Conservation (phyloP, 2,329 filamentous ascomycete species). For the Emmonsiellopsis sp. region DNA sequence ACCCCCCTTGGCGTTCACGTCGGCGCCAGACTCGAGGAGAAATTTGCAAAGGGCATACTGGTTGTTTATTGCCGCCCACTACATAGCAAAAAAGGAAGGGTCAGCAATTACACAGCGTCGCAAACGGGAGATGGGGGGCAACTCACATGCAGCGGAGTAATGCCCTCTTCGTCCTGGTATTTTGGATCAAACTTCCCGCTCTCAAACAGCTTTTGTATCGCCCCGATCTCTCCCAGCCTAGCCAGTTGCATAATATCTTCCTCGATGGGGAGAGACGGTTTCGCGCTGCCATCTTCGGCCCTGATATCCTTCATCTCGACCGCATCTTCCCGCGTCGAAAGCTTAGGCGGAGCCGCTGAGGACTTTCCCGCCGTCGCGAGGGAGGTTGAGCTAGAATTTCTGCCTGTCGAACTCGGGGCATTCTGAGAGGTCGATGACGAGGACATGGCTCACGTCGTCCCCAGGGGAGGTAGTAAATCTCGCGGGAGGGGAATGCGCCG, state of each 20-base stretch:
- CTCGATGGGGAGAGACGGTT: conserved; percentile 38
- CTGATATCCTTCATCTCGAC: conserved; percentile 33
- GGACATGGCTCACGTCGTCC: conserved; percentile 18
- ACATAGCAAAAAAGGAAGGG: conserved; percentile 11
- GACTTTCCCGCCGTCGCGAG: conserved; percentile 23
- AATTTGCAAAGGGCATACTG: conserved; percentile 97
- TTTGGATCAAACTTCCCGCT: conserved; percentile 71
- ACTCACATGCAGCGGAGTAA: conserved; percentile 87
- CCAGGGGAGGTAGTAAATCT: background rate
- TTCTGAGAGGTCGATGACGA: conserved; percentile 15
- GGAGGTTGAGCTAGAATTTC: conserved; percentile 18
- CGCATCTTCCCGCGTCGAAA: conserved; percentile 19
- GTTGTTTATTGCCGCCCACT: conserved; percentile 99
- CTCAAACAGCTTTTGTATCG: conserved; percentile 85
- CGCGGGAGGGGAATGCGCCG: background rate
- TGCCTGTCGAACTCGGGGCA: conserved; percentile 11
- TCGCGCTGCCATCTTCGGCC: conserved; percentile 19
- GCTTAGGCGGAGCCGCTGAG: conserved; percentile 23
- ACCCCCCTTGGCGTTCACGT: conserved; percentile 91
- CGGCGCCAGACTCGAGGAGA: conserved; percentile 74
- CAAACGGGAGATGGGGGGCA: conserved; percentile 11
- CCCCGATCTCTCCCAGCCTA: conserved; percentile 72
- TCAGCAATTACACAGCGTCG: conserved; percentile 9
- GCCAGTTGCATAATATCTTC: conserved; percentile 95
- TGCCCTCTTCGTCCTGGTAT: conserved; percentile 82